phyloP scores from a whole-genome alignment of 192 early-diverging fungal species.

The Coemansia sp. region DNA sequence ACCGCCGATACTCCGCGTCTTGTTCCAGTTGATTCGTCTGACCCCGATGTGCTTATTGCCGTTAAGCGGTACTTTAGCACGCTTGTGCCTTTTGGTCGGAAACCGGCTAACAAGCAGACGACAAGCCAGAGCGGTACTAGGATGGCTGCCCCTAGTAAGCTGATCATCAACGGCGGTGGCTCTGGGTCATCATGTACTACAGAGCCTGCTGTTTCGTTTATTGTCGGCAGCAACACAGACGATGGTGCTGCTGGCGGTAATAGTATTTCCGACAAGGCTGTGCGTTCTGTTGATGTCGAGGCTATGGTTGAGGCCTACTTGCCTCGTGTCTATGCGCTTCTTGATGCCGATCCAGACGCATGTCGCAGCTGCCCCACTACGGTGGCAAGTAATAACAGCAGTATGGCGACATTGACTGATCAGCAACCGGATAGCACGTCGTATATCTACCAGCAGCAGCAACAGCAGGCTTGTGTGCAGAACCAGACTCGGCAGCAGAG shows the following conservation, averaged over 20 bases:
- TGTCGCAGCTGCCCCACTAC: not conserved
- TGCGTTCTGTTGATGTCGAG: conserved; percentile 38
- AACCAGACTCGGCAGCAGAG: not conserved
- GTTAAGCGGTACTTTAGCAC: conserved; percentile 23
- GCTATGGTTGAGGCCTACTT: conserved; percentile 48
- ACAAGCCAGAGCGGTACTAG: conserved; percentile 2
- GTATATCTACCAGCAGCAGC: not conserved
- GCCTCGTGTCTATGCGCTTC: conserved; percentile 28
- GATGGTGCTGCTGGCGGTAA: not conserved
- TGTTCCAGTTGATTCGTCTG: conserved; percentile 19
- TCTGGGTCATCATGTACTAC: not conserved
- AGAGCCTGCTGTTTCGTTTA: conserved; percentile 31
- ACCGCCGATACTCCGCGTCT: not conserved
- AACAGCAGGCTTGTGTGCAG: not conserved
- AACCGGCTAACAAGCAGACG: not conserved
- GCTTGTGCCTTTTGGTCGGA: conserved; percentile 12
- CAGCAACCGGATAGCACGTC: not conserved
- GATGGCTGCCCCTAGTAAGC: conserved; percentile 14
- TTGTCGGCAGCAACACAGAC: not conserved
- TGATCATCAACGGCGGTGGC: too few relatives aligned
- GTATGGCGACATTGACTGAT: conserved; percentile 29
- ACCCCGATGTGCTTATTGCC: conserved; percentile 19
- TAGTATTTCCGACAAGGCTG: conserved; percentile 6
- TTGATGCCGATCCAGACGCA: conserved; percentile 1
- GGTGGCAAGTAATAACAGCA: conserved; percentile 8